A percentile compares a stretch with the other conserved stretches of the same genome.
Conservation (phyloP, 495 filamentous ascomycete species). For the Tuber magnatum region DNA sequence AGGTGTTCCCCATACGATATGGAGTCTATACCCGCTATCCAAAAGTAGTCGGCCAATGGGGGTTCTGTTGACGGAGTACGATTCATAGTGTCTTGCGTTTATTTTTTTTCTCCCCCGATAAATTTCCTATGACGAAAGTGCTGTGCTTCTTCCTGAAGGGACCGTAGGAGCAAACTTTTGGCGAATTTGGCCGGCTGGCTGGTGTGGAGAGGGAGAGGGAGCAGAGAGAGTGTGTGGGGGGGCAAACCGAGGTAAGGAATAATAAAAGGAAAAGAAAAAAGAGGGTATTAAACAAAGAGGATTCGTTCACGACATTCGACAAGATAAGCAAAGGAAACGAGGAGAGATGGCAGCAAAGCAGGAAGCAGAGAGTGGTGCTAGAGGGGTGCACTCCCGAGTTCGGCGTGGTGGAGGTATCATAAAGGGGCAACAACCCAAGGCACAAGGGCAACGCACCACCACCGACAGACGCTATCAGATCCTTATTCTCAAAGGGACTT, state of each 20-base stretch:
- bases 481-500: background rate
- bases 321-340: slow-evolving; percentile 29
- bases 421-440: slow-evolving; percentile 35
- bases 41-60: slow-evolving; percentile 96
- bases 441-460: slow-evolving; percentile 4
- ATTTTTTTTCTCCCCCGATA: background rate
- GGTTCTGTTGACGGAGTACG: slow-evolving; percentile 41
- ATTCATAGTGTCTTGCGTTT: slow-evolving; percentile 26
- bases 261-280: slow-evolving; percentile 21
- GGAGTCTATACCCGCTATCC: slow-evolving; percentile 89
- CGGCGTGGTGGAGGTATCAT: slow-evolving; percentile 31
- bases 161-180: slow-evolving; percentile 19
- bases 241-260: slow-evolving; percentile 29
- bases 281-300: slow-evolving; percentile 39
- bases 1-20: slow-evolving; percentile 53
- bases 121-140: background rate
- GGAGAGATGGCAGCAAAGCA: slow-evolving; percentile 24
- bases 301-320: slow-evolving; percentile 43
- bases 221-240: slow-evolving; percentile 24
- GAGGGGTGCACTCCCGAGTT: background rate
- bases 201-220: slow-evolving; percentile 9
- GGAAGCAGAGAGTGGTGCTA: slow-evolving; percentile 14
- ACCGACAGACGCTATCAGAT: slow-evolving; percentile 3
- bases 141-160: slow-evolving; percentile 20
- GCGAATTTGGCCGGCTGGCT: slow-evolving; percentile 17